Percentiles rank a stretch among this genome's conserved stretches.
Evolutionary conservation across 1,284 basidiomycete species (phyloP).

Genomic region (Pseudozyma sp.): DNA sequence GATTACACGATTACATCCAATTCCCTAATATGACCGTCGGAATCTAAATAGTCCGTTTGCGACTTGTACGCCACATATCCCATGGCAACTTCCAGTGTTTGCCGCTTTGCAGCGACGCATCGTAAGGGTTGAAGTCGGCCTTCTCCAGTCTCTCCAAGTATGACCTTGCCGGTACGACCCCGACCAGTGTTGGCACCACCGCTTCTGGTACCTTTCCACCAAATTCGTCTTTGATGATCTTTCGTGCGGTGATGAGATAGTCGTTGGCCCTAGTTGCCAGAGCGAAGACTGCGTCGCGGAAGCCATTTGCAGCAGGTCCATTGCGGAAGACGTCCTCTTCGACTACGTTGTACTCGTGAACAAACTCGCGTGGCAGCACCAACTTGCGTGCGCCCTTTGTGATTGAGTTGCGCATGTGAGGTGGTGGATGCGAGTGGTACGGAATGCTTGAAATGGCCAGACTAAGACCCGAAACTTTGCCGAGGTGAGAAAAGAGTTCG

Average conservation of each 20-base stretch:
- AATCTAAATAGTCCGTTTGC: constrained; percentile 69
- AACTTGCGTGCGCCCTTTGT: constrained; percentile 74
- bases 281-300: constrained; percentile 82
- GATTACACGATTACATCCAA: constrained; percentile 10
- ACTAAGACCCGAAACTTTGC: constrained; percentile 64
- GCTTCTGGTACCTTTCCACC: constrained; percentile 75
- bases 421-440: constrained; percentile 60
- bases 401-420: constrained; percentile 52
- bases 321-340: constrained; percentile 87
- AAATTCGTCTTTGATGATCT: constrained; percentile 77
- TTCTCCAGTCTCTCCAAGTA: constrained; percentile 82
- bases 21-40: background rate
- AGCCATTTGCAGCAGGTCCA: constrained; percentile 76
- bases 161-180: constrained; percentile 79
- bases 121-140: constrained; percentile 85
- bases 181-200: constrained; percentile 82
- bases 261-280: constrained; percentile 91
- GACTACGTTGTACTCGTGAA: constrained; percentile 80
- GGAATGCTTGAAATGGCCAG: constrained; percentile 58
- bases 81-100: constrained; percentile 88
- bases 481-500: constrained; percentile 66
- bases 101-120: constrained; percentile 75
- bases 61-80: constrained; percentile 80
- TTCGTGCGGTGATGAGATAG: constrained; percentile 84
- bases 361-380: constrained; percentile 86